phyloP scores from a whole-genome alignment of 768 basidiomycete genomes.

The Auricularia cornea region DNA sequence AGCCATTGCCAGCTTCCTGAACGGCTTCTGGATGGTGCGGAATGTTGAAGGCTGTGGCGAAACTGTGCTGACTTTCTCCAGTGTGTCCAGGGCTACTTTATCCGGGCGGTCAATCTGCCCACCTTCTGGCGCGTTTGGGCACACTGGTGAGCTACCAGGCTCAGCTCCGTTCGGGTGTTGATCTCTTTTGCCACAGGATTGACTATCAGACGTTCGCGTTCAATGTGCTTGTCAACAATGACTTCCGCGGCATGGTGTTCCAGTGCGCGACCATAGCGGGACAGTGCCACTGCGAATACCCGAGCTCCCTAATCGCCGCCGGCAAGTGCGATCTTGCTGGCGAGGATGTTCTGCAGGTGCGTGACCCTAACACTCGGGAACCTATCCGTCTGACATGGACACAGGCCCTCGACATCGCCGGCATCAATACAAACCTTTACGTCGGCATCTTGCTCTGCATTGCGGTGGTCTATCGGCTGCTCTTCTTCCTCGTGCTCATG shows the following conservation, averaged over 20 bases:
- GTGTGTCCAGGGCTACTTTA: constrained; percentile 27
- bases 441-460: constrained; percentile 38
- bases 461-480: constrained; percentile 35
- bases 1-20: constrained; percentile 44
- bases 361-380: background rate
- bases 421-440: constrained; percentile 38
- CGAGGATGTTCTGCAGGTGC: constrained; percentile 34
- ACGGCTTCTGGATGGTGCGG: constrained; percentile 52
- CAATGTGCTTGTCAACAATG: constrained; percentile 30
- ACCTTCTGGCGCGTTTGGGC: constrained; percentile 52
- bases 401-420: constrained; percentile 36
- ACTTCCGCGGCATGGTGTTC: constrained; percentile 40
- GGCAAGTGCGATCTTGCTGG: constrained; percentile 39
- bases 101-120: constrained; percentile 44
- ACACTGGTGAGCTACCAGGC: constrained; percentile 41
- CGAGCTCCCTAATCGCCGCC: constrained; percentile 33
- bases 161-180: constrained; percentile 28
- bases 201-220: constrained; percentile 16
- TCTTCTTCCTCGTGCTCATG: constrained; percentile 21
- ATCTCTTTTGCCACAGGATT: background rate
- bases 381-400: background rate
- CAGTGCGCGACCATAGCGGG: constrained; percentile 29
- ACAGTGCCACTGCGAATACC: constrained; percentile 41
- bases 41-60: constrained; percentile 32
- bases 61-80: constrained; percentile 4